Evolutionary conservation across 2,329 filamentous ascomycete genomes (phyloP).

Genomic region (Sphaerulina musiva): DNA sequence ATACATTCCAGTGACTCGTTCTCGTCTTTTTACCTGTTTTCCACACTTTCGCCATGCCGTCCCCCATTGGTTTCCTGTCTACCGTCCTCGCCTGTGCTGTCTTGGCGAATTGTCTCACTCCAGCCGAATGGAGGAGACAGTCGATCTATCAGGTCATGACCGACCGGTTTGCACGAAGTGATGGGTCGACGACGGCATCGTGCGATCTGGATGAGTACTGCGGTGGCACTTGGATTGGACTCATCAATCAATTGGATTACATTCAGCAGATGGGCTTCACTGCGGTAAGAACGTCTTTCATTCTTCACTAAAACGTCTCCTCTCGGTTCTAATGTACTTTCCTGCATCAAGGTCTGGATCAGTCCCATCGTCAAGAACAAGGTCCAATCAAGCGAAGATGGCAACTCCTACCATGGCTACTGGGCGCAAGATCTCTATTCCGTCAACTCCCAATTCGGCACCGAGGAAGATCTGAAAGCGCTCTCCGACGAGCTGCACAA

Average conservation of each 20-base stretch:
- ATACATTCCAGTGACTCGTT: conserved; percentile 14
- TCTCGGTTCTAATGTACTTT: background rate
- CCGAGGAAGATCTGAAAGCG: conserved; percentile 39
- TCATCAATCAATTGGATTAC: conserved; percentile 43
- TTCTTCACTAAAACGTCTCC: background rate
- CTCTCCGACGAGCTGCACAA: conserved; percentile 41
- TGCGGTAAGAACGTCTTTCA: conserved; percentile 28
- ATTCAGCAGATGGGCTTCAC: conserved; percentile 47
- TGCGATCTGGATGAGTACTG: conserved; percentile 43
- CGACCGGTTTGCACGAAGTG: conserved; percentile 49
- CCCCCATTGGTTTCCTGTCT: conserved; percentile 5
- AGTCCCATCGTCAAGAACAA: conserved; percentile 40
- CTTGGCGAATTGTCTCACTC: conserved; percentile 7
- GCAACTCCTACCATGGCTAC: conserved; percentile 44
- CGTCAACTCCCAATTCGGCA: conserved; percentile 44
- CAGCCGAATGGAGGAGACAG: conserved; percentile 37
- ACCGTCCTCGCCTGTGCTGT: conserved; percentile 7
- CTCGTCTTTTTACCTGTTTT: background rate
- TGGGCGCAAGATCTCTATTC: conserved; percentile 42
- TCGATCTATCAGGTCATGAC: conserved; percentile 56
- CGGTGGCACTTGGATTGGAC: conserved; percentile 44
- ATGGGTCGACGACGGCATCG: conserved; percentile 40
- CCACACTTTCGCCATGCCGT: conserved; percentile 5
- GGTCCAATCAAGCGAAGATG: conserved; percentile 33
- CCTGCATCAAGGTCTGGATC: conserved; percentile 28